Base-by-base conservation (phyloP, 805 yeast species). In the Wickerhamiella kurtzmanii region DNA sequence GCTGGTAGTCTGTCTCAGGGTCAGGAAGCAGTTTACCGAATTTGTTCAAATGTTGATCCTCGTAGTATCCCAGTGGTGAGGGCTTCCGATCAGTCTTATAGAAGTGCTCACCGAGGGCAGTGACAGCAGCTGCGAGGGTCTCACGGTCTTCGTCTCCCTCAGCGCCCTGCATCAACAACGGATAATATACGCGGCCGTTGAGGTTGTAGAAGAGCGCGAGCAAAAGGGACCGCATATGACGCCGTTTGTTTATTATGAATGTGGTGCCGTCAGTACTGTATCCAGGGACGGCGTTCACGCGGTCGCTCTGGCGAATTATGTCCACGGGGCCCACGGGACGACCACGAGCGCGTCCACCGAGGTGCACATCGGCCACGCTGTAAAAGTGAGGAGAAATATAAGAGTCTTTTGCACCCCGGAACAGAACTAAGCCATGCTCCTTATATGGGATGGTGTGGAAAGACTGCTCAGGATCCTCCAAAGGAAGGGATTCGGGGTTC, bases 371-470 rank as follows among this genome's bases (percentile, higher is more conserved):
- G 0, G 84, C 83, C 53, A 84, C 77, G 22, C 74, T 72, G 60
- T 80, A 84, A 54, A 73, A 79, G 37, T 66, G 64, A 3, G 94
- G 94, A 1, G 82, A 74, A 0, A 87, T 82, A 2, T 88, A 77
- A 53, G 94, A 71, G 62, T 79, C 74, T 94, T 94, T 84, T 60
- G 77, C 83, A 62, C 84, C 95, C 1, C 94, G 94, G 92, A 94
- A 84, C n/a, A 77, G 61, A 20, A 77, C 63, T 59, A 75, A 63
- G 48, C 78, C 75, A 49, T 67, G 63, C 5, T 68, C 59, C n/a
- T 58, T 53, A 62, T 73, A 83, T 1, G 83, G 77, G 41, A 76
- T 76, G 3, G 71, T 61, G 2, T 63, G 63, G 58, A 84, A 80
- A 18, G 82, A 59, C 17, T 62, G 60, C 53, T 78, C 83, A 1